These are phyloP conservation scores for Trypanosoma conorhini DNA, from an alignment of 208 protist species.

Conservation along the genomic window DNA sequence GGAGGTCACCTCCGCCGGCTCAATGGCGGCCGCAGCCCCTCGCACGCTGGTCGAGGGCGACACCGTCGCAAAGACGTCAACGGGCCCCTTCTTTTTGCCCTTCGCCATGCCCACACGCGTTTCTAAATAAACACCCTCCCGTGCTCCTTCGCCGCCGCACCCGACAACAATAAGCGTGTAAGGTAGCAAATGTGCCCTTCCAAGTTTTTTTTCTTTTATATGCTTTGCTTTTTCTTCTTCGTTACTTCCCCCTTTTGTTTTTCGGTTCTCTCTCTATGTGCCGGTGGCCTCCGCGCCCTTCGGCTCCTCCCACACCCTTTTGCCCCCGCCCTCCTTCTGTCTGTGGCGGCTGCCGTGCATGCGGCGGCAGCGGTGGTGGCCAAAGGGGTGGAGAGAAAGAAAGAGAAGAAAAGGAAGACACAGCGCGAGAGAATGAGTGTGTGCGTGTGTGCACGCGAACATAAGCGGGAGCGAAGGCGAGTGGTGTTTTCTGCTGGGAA, in stretches of 20 bases:
- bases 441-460: not conserved
- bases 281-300: not conserved
- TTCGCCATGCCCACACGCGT: conserved; percentile 7
- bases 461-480: not conserved
- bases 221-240: not conserved
- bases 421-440: not conserved
- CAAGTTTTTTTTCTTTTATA: not conserved
- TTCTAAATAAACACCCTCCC: conserved; percentile 2
- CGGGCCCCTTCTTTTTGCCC: conserved; percentile 20
- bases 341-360: not conserved
- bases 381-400: not conserved
- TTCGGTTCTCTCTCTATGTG: conserved; percentile 1
- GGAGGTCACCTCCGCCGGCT: conserved; percentile 13
- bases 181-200: not conserved
- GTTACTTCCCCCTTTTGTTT: conserved; percentile 19
- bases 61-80: conserved; percentile 33
- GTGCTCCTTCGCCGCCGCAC: not conserved
- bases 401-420: not conserved
- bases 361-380: not conserved
- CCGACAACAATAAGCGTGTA: not conserved
- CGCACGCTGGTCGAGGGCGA: not conserved
- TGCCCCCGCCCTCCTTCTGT: not conserved
- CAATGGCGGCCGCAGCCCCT: not conserved
- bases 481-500: not conserved
- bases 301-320: no score